Evolutionary conservation across 1,284 basidiomycete genomes (phyloP), one percentile per base, ranked within the genome.

Genomic region (Microbotryum scabiosae): DNA sequence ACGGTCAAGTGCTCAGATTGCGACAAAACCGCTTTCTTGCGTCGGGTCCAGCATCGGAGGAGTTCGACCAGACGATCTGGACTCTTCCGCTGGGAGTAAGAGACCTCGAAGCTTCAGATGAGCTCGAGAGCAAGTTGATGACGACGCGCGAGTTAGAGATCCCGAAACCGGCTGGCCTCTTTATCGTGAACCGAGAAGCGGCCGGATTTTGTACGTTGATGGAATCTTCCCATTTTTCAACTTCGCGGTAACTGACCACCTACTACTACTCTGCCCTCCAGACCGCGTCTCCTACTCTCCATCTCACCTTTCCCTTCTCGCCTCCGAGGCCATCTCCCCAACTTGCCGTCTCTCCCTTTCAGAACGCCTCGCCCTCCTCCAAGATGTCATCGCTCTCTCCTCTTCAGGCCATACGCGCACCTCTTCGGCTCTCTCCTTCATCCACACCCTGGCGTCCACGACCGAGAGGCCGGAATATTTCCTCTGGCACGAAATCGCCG

Each of bases 11-110:
- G 20, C 61, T 78, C 49, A 68, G 64, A 32, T 61, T 77, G 52
- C 85, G 85, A 48, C 94, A 98, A 77, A 90, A 96, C 75, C 84
- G 94, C 28, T 97, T 97, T 82, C 78, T 97, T 54, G 87, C 89
- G 71, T 89, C 85, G 4, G 92, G 91, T 5, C 82, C 82, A 65
- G 84, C 84, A 18, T 81, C 83, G 63, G 60, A 60, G n/a, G 84
- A 90, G 72, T 88, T 97, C 68, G 93, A 97, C 73, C 80, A 90
- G 76, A 96, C 90, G 3, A 80, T 91, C 64, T 97, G 94, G 93
- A 85, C 73, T 57, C 75, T 97, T 46, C 94, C 94, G 14, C 79
- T 97, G 63, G 82, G 82, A 71, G 76, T 97, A 64, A 78, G 89
- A 69, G 85, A 85, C 4, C 76, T 84, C 46, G 81, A 81, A 59